Evolutionary conservation across 805 yeast species (phyloP).

Genomic region (Zygosaccharomyces kombuchaensis): DNA sequence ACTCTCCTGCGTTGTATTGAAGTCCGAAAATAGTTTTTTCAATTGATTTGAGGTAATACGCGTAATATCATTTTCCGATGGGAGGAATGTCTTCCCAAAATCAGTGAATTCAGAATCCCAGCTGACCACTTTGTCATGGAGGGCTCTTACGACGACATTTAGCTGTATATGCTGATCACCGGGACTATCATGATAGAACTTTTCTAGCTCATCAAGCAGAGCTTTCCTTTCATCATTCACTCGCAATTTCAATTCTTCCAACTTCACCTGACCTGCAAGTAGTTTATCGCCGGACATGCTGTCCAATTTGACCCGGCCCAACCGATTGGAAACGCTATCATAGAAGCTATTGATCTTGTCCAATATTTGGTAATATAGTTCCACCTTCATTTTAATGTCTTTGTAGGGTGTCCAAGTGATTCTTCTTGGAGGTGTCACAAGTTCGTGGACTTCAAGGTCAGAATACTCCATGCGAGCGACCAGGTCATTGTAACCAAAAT

Average conservation of each 20-base stretch:
- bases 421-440: slow-evolving; percentile 70
- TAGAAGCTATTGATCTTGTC: slow-evolving; percentile 59
- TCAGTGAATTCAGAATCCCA: slow-evolving; percentile 85
- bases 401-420: slow-evolving; percentile 68
- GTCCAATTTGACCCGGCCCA: slow-evolving; percentile 71
- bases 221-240: slow-evolving; percentile 48
- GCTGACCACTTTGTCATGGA: slow-evolving; percentile 76
- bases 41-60: slow-evolving; percentile 85
- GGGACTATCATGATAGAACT: slow-evolving; percentile 49
- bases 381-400: slow-evolving; percentile 64
- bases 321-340: slow-evolving; percentile 62
- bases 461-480: slow-evolving; percentile 78
- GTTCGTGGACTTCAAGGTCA: slow-evolving; percentile 68
- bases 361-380: slow-evolving; percentile 50
- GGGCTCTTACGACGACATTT: slow-evolving; percentile 61
- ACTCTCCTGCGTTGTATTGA: slow-evolving; percentile 17
- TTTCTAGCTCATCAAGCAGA: slow-evolving; percentile 44
- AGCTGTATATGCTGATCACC: slow-evolving; percentile 66
- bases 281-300: slow-evolving; percentile 66
- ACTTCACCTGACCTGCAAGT: slow-evolving; percentile 58
- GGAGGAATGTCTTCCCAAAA: slow-evolving; percentile 74
- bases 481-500: slow-evolving; percentile 74
- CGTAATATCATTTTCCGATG: slow-evolving; percentile 89
- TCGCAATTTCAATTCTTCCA: slow-evolving; percentile 53
- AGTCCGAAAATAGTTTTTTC: slow-evolving; percentile 64